Base-by-base conservation (phyloP, 176 grass and related monocot species). In the Dendrocalamus sinicus region DNA sequence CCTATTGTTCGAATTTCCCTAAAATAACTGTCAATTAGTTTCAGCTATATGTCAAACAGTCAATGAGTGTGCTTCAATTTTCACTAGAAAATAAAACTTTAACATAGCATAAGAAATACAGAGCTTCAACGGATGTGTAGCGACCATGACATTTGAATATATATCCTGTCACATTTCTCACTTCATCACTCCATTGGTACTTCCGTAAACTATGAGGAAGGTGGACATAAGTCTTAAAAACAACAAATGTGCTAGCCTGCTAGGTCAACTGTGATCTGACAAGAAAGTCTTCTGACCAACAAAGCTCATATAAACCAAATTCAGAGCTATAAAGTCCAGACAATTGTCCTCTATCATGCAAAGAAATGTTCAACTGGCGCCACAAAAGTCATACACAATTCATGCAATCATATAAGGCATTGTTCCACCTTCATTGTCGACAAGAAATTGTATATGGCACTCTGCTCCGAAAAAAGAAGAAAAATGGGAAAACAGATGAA, bases 1-100 rank as follows among this genome's bases (percentile, higher is more conserved):
- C 85, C 95, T 98, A 82, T 90, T 95, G 52, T 81, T 87, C 55
- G 91, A 86, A 77, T 87, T 91, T 28, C 91, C 91, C 95, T 98
- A 84, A 67, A 82, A 89, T 81, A 72, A 87, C 12, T 24, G 14
- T 3, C 24, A 70, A 26, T 37, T 23, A 76, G 19, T 74, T 84
- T 91, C 70, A 84, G 28, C 35, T 63, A 69, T 63, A 37, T 73
- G 52, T 45, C 17, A 35, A 66, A 35, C 6, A 61, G 16, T 24
- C 28, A 4, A 80, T 30, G 62, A 46, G 16, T 45, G 6, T 54
- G 52, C 46, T 80, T 73, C 19, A n/a, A 41, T 47, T 60, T 64
- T 53, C 70, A 82, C n/a, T 59, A 81, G 22, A 89, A 85, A 89
- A 5, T 65, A 67, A 9, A 95, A 91, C 93, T 89, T 90, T 12